Base-by-base conservation (phyloP, 2,329 filamentous ascomycete species). In the Xylariales sp. region DNA sequence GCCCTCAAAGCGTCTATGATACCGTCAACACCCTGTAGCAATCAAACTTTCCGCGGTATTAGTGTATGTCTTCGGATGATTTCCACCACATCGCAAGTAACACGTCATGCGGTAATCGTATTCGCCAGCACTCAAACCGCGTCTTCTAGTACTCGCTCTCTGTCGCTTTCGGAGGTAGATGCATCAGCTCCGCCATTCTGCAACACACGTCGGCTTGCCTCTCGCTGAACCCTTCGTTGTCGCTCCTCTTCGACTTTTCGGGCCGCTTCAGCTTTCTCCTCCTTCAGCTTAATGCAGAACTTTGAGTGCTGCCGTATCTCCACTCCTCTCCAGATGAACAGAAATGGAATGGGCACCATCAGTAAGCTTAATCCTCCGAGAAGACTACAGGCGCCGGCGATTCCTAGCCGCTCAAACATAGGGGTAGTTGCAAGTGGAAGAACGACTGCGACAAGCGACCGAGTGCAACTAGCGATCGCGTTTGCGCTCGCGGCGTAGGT, bases 261-360 rank as follows among this genome's bases (percentile, higher is more conserved):
- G 40, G 63, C 56, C 61, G 72, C 60, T 48, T 73, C 68, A 20
- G 66, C 65, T 51, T 73, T 79, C 43, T 65, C 61, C 57, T 74
- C 61, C 40, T 66, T 66, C 41, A 86, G 56, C 34, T 76, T 76
- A 51, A 77, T 74, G 51, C 81, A 86, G 51, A 85, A 86, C 45
- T 66, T 71, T 38, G 74, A 80, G 9, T 70, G 70, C 18, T 66
- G 69, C 18, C 81, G 68, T 31, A 86, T 76, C 27, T 51, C 57
- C 31, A 72, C 66, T 2, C 73, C 74, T 48, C 76, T 71, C 69
- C 71, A 75, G 35, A 77, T 66, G 42, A 77, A 77, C 18, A 74
- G 38, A 47, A 73, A 76, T 0, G 74, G 74, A 4, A 76, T 68
- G 16, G 62, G 49, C 43, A 69, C 73, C 64, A 77, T 74, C 25